A percentile compares a stretch with the other conserved stretches of the same genome.
Evolutionary conservation across 495 filamentous ascomycete species (phyloP).

Genomic region (Penicillium antarcticum): DNA sequence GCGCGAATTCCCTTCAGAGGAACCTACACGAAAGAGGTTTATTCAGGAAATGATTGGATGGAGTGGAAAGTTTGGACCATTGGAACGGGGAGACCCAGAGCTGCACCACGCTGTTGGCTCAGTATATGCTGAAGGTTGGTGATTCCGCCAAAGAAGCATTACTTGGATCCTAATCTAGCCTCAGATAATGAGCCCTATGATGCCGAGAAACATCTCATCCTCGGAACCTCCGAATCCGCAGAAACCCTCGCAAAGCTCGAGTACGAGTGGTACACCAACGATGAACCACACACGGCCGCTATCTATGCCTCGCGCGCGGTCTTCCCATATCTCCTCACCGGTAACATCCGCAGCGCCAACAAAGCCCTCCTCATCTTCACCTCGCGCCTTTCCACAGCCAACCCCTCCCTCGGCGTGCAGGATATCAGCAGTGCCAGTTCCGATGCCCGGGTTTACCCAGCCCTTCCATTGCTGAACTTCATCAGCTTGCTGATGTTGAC

Average conservation of each 20-base stretch:
- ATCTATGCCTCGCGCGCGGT: conserved; percentile 85
- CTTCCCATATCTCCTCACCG: conserved; percentile 85
- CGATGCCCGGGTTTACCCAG: conserved; percentile 79
- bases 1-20: conserved; percentile 73
- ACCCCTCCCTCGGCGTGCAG: conserved; percentile 67
- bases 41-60: conserved; percentile 87
- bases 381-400: conserved; percentile 64
- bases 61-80: conserved; percentile 79
- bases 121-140: conserved; percentile 74
- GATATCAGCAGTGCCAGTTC: conserved; percentile 72
- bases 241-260: conserved; percentile 76
- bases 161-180: conserved; percentile 10
- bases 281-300: conserved; percentile 86
- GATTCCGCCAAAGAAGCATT: neutral
- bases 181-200: conserved; percentile 84
- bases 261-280: conserved; percentile 88
- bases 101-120: conserved; percentile 90
- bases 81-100: conserved; percentile 91
- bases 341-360: conserved; percentile 86
- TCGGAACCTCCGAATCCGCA: conserved; percentile 87
- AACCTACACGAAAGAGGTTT: conserved; percentile 88
- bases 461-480: conserved; percentile 89
- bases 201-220: conserved; percentile 82
- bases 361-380: conserved; percentile 78
- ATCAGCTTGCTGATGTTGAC: conserved; percentile 77